A percentile compares a stretch with the other conserved stretches of the same genome.
Evolutionary conservation across 2,329 filamentous ascomycete species (phyloP).

Genomic region (Blumeria graminis): DNA sequence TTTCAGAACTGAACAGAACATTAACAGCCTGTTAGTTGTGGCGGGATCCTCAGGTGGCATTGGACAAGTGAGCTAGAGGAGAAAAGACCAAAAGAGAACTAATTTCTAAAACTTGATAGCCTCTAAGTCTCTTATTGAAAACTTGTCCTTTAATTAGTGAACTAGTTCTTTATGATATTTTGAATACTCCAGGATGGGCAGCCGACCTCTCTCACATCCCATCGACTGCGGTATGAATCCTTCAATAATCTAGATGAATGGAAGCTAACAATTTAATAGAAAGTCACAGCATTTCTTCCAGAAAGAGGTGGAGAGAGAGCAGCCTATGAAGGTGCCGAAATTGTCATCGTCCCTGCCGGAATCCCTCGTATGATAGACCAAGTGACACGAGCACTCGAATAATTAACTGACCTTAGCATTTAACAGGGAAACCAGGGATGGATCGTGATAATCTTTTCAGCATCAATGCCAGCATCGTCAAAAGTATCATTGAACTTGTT

Average conservation of each 20-base stretch:
- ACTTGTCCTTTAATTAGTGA: conserved; percentile 68
- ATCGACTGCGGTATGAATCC: conserved; percentile 46
- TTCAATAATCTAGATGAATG: conserved; percentile 7
- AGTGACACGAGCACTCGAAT: background rate
- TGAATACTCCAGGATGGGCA: conserved; percentile 91
- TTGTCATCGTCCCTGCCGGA: conserved; percentile 91
- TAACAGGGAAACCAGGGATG: conserved; percentile 89
- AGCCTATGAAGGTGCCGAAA: conserved; percentile 78
- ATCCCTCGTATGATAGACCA: conserved; percentile 54
- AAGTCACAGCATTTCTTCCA: conserved; percentile 71
- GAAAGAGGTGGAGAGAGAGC: conserved; percentile 64
- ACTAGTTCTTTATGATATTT: conserved; percentile 95
- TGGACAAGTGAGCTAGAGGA: conserved; percentile 48
- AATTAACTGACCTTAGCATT: background rate
- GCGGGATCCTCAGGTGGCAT: conserved; percentile 95
- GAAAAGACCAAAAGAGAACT: background rate
- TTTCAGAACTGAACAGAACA: background rate
- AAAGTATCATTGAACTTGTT: conserved; percentile 70
- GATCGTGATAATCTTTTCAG: conserved; percentile 99
- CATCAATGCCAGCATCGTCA: conserved; percentile 96
- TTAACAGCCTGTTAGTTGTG: conserved; percentile 30
- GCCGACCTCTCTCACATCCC: conserved; percentile 96
- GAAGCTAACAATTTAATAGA: conserved; percentile 24
- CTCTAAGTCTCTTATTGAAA: conserved; percentile 91
- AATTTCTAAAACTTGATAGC: conserved; percentile 26